Percentiles rank a stretch among this genome's conserved stretches.
These are phyloP conservation scores for Metschnikowia amazonensis DNA, from an alignment of 805 yeast species.

Conservation along the genomic window DNA sequence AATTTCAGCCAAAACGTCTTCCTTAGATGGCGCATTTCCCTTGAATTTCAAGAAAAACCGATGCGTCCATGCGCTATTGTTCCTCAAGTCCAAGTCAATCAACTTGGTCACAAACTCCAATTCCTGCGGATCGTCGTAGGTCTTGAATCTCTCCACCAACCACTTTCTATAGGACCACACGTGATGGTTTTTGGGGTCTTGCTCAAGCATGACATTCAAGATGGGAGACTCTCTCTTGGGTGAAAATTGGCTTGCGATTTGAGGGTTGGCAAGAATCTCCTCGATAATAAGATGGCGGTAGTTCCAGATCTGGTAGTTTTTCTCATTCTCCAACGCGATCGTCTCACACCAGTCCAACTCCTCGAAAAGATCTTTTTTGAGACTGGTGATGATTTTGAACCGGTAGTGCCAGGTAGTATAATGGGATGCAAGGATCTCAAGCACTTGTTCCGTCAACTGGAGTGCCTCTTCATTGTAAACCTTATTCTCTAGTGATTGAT, in stretches of 20 bases:
- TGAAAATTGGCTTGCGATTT: slow-evolving; percentile 24
- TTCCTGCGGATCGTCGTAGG: slow-evolving; percentile 47
- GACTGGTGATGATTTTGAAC: slow-evolving; percentile 43
- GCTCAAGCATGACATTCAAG: slow-evolving; percentile 61
- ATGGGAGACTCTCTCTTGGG: slow-evolving; percentile 62
- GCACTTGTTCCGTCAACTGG: slow-evolving; percentile 57
- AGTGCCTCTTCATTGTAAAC: slow-evolving; percentile 74
- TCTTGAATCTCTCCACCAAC: slow-evolving; percentile 58
- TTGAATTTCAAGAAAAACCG: slow-evolving; percentile 55
- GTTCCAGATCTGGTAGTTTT: slow-evolving; percentile 97
- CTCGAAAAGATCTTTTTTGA: slow-evolving; percentile 37
- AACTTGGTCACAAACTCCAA: slow-evolving; percentile 45
- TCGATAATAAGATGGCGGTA: slow-evolving; percentile 69
- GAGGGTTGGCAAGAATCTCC: slow-evolving; percentile 19
- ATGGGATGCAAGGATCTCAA: slow-evolving; percentile 77
- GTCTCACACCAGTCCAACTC: slow-evolving; percentile 81
- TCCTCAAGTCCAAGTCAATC: slow-evolving; percentile 64
- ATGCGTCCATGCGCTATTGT: slow-evolving; percentile 93
- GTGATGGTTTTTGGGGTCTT: slow-evolving; percentile 89
- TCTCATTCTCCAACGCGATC: slow-evolving; percentile 70
- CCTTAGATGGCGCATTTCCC: slow-evolving; percentile 18
- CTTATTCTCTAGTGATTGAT: slow-evolving; percentile 53
- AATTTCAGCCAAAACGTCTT: slow-evolving; percentile 43
- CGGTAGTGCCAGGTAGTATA: slow-evolving; percentile 86
- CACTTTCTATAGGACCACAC: slow-evolving; percentile 93